Conservation (phyloP, 306 rosid genomes). For the Albizia julibrissin region DNA sequence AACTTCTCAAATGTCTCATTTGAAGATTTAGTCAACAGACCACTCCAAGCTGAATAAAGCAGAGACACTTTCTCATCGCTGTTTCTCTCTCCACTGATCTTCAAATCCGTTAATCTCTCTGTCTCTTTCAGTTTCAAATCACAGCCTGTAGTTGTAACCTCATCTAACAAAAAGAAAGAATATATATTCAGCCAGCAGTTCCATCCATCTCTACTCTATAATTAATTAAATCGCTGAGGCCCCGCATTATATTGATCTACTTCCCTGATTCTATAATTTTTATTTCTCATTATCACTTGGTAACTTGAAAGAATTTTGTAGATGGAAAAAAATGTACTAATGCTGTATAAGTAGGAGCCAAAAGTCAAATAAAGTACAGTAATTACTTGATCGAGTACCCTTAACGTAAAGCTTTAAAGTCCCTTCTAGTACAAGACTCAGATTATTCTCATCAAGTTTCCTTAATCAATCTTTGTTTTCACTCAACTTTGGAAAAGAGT, state of each 20-base stretch:
- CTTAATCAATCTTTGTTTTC: conserved; percentile 4
- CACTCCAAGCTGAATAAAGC: conserved; percentile 82
- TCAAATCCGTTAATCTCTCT: conserved; percentile 35
- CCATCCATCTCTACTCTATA: not conserved
- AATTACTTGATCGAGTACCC: conserved; percentile 29
- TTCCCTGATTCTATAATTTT: not conserved
- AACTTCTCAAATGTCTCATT: conserved; percentile 24
- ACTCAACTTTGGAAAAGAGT: conserved; percentile 19
- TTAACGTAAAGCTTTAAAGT: conserved; percentile 52
- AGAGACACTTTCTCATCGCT: conserved; percentile 45
- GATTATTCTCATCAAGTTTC: conserved; percentile 45
- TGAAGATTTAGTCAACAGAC: conserved; percentile 41
- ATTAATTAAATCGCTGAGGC: conserved; percentile 17
- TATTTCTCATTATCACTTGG: not conserved
- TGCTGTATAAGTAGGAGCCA: no score
- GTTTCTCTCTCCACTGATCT: conserved; percentile 31
- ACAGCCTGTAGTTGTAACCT: conserved; percentile 44
- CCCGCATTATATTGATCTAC: not conserved
- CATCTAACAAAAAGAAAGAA: conserved; percentile 23
- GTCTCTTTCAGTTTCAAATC: conserved; percentile 43
- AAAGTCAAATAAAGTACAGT: conserved; percentile 23
- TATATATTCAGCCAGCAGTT: not conserved
- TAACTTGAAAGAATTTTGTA: not conserved
- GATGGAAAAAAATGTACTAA: not conserved
- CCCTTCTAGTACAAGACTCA: conserved; percentile 44